Base-by-base conservation (phyloP, 805 yeast species). In the Saturnispora serradocipensis region DNA sequence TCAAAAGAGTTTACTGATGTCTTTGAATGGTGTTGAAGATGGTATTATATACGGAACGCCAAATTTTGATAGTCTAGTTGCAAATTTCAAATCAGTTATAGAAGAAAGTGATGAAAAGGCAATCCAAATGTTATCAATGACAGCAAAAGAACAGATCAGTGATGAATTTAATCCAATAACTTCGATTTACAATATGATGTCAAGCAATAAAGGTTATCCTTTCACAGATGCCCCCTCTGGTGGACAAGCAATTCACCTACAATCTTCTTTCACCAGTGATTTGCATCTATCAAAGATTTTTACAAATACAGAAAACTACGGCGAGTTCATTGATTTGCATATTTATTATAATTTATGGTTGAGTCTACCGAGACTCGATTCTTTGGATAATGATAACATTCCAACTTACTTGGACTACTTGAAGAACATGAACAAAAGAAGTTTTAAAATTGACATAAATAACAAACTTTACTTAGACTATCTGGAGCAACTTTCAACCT, bases 261-360 rank as follows among this genome's bases (percentile, higher is more conserved):
- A 34, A 15, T 40, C 27, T 8, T 15, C 34, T 4, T 49, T 30
- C 22, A 80, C 84, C 0, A 59, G 73, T 0, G 75, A 74, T 49
- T 50, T 86, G 11, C 70, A 72, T 20, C 55, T 86, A 3, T 75
- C 78, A 16, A 49, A 60, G 0, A 46, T 78, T 5, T 88, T 86
- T 61, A 69, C 79, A 0, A 73, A 76, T 4, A 79, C 74, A 30
- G 96, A 89, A 62, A 65, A 67, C 34, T 76, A 74, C 60, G 96
- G 96, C 0, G 75, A 74, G 54, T 78, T 64, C 56, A 56, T 89
- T 18, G 91, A 88, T 54, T 67, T 88, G 49, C 61, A 71, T 3
- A 61, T 61, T 4, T 69, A 73, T 46, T 84, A 81, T 64, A 77
- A 75, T 30, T 57, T 59, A 30, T 85, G 83, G 79, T 62, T 82